Evolutionary conservation across 805 yeast species (phyloP), one percentile per base, ranked within the genome.

Genomic region (Kodamaea lidongshanica): DNA sequence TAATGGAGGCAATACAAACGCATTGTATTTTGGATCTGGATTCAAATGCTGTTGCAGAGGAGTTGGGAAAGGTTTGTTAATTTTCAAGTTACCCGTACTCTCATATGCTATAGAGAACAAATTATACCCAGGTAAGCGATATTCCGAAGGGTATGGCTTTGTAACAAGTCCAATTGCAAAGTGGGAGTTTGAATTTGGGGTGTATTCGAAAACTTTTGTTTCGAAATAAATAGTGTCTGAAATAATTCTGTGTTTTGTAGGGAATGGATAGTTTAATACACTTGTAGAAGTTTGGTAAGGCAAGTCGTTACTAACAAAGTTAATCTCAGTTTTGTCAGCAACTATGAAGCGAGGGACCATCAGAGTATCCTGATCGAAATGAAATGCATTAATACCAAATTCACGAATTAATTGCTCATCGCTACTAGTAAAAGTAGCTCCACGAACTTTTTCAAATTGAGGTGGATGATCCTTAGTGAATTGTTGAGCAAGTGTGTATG

Each of bases 51-150:
- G 70, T 35, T 64, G 70, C 15, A 54, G 45, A 2, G 70, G 68
- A 1, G 69, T 60, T 1, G 70, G 64, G 27, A 77, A 73, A 13
- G 86, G 84, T 44, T 72, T 71, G 45, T 76, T 79, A 28, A 81
- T 70, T 38, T 84, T 65, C 33, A 80, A 56, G 36, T 77, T 72
- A 2, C 94, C 94, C 4, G 76, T 72, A 2, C 83, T 71, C 50
- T 82, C 89, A 47, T 82, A 75, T 3, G 81, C 81, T 28, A 83
- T 65, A 0, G 87, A 78, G 45, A 77, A 79, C 28, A 71, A 71
- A 36, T 74, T 68, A 50, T 75, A 70, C 1, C 94, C 94, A 0
- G 94, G 94, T 9, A 79, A 61, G 41, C 84, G 64, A 52, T 80
- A 83, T 3, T 45, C 23, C 35, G 70, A 65, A 2, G 94, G 92